These are phyloP conservation scores for Solanum hybrid DNA, from an alignment of 305 asterid genomes.

Conservation along the genomic window DNA sequence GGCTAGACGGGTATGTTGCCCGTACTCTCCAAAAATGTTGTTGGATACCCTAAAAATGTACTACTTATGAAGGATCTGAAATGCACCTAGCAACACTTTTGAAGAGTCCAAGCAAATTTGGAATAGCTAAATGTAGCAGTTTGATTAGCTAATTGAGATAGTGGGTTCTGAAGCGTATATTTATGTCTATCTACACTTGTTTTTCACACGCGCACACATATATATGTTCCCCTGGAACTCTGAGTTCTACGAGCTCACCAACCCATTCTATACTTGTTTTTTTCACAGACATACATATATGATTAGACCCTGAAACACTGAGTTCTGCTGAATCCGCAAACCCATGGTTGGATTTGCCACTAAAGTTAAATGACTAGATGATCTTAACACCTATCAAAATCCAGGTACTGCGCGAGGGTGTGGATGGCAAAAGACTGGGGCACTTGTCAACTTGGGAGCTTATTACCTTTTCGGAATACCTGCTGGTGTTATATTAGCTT, in stretches of 20 bases:
- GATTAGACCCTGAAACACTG: background rate
- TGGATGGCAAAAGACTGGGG: constrained; percentile 18
- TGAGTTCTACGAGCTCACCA: background rate
- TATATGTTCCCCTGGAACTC: background rate
- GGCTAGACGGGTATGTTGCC: background rate
- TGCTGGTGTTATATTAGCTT: constrained; percentile 14
- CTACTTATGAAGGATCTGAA: background rate
- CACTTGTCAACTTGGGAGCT: constrained; percentile 20
- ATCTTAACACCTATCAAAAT: background rate
- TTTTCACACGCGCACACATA: background rate
- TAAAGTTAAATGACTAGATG: background rate
- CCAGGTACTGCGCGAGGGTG: constrained; percentile 19
- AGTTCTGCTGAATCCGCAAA: background rate
- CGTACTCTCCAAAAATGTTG: background rate
- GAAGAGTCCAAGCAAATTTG: background rate
- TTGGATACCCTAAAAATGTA: background rate
- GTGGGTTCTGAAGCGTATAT: background rate
- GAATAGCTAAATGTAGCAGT: background rate
- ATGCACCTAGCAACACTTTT: background rate
- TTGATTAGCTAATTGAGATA: background rate
- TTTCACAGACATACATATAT: background rate
- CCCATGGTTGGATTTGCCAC: background rate
- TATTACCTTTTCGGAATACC: constrained; percentile 23
- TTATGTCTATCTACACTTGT: background rate
- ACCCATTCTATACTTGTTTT: background rate